These are phyloP conservation scores for Paspalum vaginatum DNA, from an alignment of 176 grass and related monocot genomes.

Conservation along the genomic window DNA sequence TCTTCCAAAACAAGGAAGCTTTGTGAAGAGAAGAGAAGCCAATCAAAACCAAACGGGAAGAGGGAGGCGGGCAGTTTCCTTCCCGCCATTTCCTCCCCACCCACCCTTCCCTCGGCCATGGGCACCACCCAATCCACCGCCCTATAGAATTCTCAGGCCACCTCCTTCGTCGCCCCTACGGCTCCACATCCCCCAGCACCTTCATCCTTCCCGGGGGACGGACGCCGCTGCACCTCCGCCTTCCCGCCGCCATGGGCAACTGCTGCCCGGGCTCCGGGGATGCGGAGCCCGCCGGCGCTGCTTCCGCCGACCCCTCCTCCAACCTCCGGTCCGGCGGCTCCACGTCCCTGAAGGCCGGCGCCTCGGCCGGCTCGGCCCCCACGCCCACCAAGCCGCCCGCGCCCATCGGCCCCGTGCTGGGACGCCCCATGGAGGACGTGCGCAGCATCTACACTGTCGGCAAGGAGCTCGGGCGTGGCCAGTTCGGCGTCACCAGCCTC, in stretches of 20 bases:
- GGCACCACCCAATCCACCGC: conserved; percentile 29
- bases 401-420: conserved; percentile 78
- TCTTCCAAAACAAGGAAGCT: conserved; percentile 12
- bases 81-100: conserved; percentile 74
- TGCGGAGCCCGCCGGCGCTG: conserved; percentile 38
- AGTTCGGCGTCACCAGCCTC: conserved; percentile 90
- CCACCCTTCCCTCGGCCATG: conserved; percentile 39
- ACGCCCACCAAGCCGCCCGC: conserved; percentile 45
- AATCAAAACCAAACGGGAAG: background rate
- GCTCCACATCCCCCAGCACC: conserved; percentile 48
- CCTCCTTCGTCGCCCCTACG: conserved; percentile 23
- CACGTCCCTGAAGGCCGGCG: conserved; percentile 40
- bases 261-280: conserved; percentile 68
- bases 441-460: conserved; percentile 68
- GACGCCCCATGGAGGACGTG: conserved; percentile 87
- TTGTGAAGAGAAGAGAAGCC: too few species aligned
- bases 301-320: conserved; percentile 26
- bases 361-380: conserved; percentile 20
- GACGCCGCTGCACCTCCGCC: conserved; percentile 32
- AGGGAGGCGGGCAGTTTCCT: conserved; percentile 24
- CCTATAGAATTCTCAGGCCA: conserved; percentile 32
- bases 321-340: conserved; percentile 11
- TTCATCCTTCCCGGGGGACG: conserved; percentile 18
- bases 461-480: conserved; percentile 90
- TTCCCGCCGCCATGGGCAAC: conserved; percentile 70